Percentiles rank a stretch among this genome's conserved stretches.
Conservation (phyloP, 2,329 filamentous ascomycete genomes). For the Aphanocladium album region DNA sequence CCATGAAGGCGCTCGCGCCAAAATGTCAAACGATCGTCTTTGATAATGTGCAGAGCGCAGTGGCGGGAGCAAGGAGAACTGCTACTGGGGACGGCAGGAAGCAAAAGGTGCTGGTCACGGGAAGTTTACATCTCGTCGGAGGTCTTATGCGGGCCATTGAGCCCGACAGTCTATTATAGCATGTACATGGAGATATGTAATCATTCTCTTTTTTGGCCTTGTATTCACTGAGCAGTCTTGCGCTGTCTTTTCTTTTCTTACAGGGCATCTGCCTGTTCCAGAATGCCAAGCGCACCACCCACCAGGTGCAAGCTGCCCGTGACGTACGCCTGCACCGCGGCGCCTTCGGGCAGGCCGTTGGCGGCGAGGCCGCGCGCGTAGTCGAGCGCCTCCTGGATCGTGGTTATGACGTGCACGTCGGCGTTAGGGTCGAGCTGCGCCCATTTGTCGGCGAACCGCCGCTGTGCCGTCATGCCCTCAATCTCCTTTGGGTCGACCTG, state of each 20-base stretch:
- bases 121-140: constrained; percentile 79
- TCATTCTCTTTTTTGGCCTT: too few species aligned
- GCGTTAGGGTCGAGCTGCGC: constrained; percentile 40
- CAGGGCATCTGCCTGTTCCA: constrained; percentile 43
- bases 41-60: constrained; percentile 68
- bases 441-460: constrained; percentile 50
- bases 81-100: constrained; percentile 28
- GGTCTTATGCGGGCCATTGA: constrained; percentile 69
- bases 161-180: constrained; percentile 33
- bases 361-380: constrained; percentile 35
- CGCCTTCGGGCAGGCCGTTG: constrained; percentile 23
- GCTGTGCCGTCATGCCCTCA: constrained; percentile 47
- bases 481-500: constrained; percentile 48
- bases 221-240: too few species aligned
- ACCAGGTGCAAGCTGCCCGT: constrained; percentile 62
- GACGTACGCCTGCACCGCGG: constrained; percentile 44
- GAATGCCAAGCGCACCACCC: constrained; percentile 46
- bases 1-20: constrained; percentile 54
- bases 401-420: constrained; percentile 43
- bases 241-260: too few species aligned
- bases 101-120: constrained; percentile 68
- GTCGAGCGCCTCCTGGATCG: constrained; percentile 51
- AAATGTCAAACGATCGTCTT: constrained; percentile 42
- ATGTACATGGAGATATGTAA: not conserved
- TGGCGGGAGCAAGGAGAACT: constrained; percentile 47